Base-by-base conservation (phyloP, 345 rosid genomes). In the Salix exigua region DNA sequence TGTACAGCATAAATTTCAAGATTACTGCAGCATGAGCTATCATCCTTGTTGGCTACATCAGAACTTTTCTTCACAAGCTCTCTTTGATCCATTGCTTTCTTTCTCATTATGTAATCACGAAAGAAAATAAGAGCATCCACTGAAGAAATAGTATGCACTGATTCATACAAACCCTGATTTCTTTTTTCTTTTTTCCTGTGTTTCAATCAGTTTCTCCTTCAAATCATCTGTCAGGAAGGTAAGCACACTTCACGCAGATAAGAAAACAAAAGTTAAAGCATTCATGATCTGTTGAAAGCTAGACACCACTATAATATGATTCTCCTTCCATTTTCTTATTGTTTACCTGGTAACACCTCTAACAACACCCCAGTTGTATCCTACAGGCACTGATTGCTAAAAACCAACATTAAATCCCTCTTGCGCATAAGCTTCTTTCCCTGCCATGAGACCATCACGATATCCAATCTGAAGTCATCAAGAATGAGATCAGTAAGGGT, bases 321-420 rank as follows among this genome's bases (percentile, higher is more conserved):
- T 28, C 10, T 73, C 26, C 68, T 70, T 3, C 13, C 28, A 2
- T 33, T 18, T 13, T 58, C 63, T 70, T 35, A 50, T 23, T 71
- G 7, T 64, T 69, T 84, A 93, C 96, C 96, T 91, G 67, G 93
- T 81, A 79, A 93, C 82, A 67, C 99, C 99, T 88, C 90, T 88
- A 67, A 86, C 88, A 73, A 80, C 37, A 70, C 99, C 99, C 91
- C 87, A 93, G 71, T 88, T 88, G 90, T 84, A 83, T 30, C 98
- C 98, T 16, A 28, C 50, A 38, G 66, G 70, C 76, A 89, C 88
- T 17, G 99, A 93, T 66, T 89, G 86, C 77, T 87, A 89, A 76
- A 88, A 90, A 68, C 97, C 98, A 61, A 78, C 35, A 83, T 91
- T 90, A 73, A 90, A 95, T 71, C 99, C 99, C 77, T 88, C 88